Percentiles rank a stretch among this genome's conserved stretches.
Evolutionary conservation across 106 monocot genomes (phyloP).

Genomic region (Allium fistulosum): DNA sequence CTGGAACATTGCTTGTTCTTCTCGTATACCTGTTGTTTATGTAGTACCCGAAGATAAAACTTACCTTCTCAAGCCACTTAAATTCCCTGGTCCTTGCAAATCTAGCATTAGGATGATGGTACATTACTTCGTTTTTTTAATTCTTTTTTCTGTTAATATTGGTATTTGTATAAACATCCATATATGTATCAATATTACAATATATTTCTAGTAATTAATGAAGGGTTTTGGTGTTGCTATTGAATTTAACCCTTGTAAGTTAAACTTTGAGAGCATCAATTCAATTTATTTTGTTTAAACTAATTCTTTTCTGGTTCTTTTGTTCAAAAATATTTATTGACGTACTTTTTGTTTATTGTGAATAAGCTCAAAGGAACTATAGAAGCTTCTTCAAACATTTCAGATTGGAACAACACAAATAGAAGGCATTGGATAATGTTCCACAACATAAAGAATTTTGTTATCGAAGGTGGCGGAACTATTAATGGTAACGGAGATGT

Average conservation of each 20-base stretch:
- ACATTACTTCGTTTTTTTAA: not conserved
- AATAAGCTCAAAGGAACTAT: slow-evolving; percentile 15
- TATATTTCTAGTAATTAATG: not conserved
- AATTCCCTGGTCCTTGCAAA: slow-evolving; percentile 69
- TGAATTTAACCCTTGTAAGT: too few relatives aligned
- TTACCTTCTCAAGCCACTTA: slow-evolving; percentile 55
- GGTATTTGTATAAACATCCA: slow-evolving; percentile 19
- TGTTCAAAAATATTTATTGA: too few relatives aligned
- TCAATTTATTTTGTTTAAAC: too few relatives aligned
- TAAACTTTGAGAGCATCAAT: too few relatives aligned
- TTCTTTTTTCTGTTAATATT: not conserved
- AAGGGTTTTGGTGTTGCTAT: too few relatives aligned
- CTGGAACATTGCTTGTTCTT: slow-evolving; percentile 26
- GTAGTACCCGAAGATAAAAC: slow-evolving; percentile 23
- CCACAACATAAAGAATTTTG: slow-evolving; percentile 6
- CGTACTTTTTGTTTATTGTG: slow-evolving; percentile 12
- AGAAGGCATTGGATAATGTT: slow-evolving; percentile 20
- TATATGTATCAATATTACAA: slow-evolving; percentile 42
- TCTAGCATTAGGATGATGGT: slow-evolving; percentile 51
- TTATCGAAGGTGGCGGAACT: slow-evolving; percentile 13
- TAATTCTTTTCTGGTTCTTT: too few relatives aligned
- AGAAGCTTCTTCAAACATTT: slow-evolving; percentile 13
- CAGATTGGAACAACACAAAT: slow-evolving; percentile 4
- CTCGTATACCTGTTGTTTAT: slow-evolving; percentile 2
- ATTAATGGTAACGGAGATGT: slow-evolving; percentile 11